Conservation (phyloP, 768 basidiomycete genomes). For the Lentinula detonsa region DNA sequence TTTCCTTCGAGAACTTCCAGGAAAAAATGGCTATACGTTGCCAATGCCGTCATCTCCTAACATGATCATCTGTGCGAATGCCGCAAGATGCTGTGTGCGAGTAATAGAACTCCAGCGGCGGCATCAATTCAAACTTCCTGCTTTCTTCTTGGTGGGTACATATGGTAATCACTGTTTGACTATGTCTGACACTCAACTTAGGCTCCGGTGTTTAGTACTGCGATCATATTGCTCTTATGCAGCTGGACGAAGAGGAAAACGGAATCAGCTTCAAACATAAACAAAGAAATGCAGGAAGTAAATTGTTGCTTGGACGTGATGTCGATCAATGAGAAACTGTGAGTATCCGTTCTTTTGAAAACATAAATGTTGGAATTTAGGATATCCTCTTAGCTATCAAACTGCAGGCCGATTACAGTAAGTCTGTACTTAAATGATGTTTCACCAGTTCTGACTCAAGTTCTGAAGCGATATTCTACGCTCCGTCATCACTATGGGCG, state of each 20-base stretch:
- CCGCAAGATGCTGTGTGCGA: slow-evolving; percentile 26
- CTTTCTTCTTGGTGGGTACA: background rate
- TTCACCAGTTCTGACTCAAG: background rate
- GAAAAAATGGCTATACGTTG: background rate
- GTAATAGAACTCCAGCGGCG: slow-evolving; percentile 26
- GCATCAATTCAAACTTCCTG: background rate
- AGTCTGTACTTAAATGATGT: background rate
- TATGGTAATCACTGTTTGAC: background rate
- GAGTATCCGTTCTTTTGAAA: background rate
- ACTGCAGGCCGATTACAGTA: background rate
- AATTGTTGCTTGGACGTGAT: background rate
- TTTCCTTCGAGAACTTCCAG: slow-evolving; percentile 29
- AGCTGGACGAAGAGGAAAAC: background rate
- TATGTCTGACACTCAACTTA: background rate
- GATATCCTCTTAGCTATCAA: background rate
- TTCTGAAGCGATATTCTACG: background rate
- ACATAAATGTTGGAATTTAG: background rate
- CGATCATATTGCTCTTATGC: background rate
- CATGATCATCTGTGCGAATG: slow-evolving; percentile 33
- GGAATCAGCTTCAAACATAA: background rate
- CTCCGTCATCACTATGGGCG: background rate
- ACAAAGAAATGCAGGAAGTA: background rate
- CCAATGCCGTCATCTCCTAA: slow-evolving; percentile 19
- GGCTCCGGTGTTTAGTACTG: background rate
- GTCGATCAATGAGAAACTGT: background rate